phyloP scores from a whole-genome alignment of 176 grass and related monocot species.

The Thinopyrum elongatum region DNA sequence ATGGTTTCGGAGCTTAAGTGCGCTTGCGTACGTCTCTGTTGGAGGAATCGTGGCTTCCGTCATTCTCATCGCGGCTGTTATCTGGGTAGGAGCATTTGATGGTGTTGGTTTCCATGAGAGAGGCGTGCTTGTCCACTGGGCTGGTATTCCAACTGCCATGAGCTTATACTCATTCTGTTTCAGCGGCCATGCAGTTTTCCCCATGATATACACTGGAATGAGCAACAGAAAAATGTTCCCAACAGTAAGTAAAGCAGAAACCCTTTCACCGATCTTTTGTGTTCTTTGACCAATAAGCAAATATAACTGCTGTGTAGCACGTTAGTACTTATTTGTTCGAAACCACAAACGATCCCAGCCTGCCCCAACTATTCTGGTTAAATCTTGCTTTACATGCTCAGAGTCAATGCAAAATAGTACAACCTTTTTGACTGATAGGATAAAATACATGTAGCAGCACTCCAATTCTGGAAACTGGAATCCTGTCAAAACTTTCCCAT shows the following conservation, averaged over 20 bases:
- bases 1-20: slow-evolving; percentile 75
- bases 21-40: slow-evolving; percentile 64
- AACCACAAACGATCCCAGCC: background rate
- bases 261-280: background rate
- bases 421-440: slow-evolving; percentile 18
- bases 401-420: background rate
- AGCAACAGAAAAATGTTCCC: slow-evolving; percentile 60
- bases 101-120: slow-evolving; percentile 71
- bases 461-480: background rate
- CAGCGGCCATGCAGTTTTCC: slow-evolving; percentile 87
- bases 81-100: slow-evolving; percentile 56
- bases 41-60: slow-evolving; percentile 68
- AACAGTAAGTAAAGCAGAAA: slow-evolving; percentile 43
- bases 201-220: slow-evolving; percentile 82
- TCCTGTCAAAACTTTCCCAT: slow-evolving; percentile 18
- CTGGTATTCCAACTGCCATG: slow-evolving; percentile 67
- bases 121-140: slow-evolving; percentile 53
- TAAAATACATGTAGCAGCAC: background rate
- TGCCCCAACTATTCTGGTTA: background rate
- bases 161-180: slow-evolving; percentile 93
- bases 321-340: background rate
- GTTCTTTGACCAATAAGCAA: background rate
- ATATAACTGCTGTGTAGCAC: background rate
- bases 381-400: background rate
- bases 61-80: slow-evolving; percentile 59